Conservation (phyloP, 805 yeast species). For the Jamesozyma piceae region DNA sequence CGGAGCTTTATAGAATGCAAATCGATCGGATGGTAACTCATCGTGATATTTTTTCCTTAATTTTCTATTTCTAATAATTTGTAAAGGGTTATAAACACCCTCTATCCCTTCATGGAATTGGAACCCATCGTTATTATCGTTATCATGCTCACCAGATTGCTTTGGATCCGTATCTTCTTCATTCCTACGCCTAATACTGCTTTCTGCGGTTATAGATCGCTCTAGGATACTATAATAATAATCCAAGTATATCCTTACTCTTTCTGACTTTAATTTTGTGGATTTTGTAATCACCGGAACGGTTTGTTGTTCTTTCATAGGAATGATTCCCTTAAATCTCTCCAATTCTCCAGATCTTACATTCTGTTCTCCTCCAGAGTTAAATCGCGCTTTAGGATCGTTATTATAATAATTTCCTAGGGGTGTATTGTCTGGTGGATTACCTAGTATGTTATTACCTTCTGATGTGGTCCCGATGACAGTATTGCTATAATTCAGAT, state of each 20-base stretch:
- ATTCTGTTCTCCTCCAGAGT: background rate
- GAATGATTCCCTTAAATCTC: too few species aligned
- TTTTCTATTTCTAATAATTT: constrained; percentile 64
- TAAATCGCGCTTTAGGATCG: background rate
- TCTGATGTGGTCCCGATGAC: background rate
- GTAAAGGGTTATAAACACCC: constrained; percentile 73
- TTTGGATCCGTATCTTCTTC: background rate
- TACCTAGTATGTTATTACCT: background rate
- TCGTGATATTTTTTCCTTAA: constrained; percentile 41
- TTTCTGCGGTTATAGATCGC: constrained; percentile 29
- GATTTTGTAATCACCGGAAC: constrained; percentile 10
- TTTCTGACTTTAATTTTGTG: constrained; percentile 25
- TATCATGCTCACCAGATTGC: background rate
- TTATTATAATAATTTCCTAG: background rate
- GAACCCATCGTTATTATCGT: background rate
- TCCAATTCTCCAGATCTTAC: background rate
- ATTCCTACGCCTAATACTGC: background rate
- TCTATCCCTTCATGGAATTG: constrained; percentile 42
- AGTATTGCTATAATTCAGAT: constrained; percentile 18
- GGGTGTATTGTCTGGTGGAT: background rate
- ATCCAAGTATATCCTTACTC: constrained; percentile 32
- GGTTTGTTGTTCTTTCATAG: background rate
- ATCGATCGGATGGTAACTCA: constrained; percentile 32
- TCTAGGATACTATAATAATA: constrained; percentile 43
- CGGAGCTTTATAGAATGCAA: constrained; percentile 42